Base-by-base conservation (phyloP, 352 stramenopile species). In the Globisporangium solare region DNA sequence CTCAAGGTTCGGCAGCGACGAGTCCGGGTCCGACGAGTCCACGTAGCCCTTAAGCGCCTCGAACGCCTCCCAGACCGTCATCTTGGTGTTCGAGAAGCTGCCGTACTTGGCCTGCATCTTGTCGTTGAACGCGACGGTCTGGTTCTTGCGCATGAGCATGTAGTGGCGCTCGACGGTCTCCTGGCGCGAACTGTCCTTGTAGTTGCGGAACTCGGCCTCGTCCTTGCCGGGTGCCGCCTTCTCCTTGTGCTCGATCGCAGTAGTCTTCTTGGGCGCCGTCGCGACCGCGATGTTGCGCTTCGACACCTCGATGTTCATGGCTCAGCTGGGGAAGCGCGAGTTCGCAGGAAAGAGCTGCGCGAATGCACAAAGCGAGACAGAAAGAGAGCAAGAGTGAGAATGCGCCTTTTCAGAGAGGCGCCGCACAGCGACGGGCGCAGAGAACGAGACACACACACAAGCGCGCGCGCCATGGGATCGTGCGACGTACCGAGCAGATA, bases 61-160 rank as follows among this genome's bases (percentile, higher is more conserved):
- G 58, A 97, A 97, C 6, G 88, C 88, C 68, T 98, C 89, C 64
- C 88, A 86, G 31, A 98, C 85, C 0, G 88, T 97, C 89, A 98
- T 97, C 42, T 89, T 73, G 35, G 70, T 73, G 64, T 92, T 79
- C 21, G 62, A 50, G 64, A 92, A 92, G n/a, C 54, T 68, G 47
- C 76, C 76, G 64, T 87, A 92, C 66, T 87, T 86, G 47, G 47
- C 49, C 59, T 87, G 69, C 76, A 89, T 88, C 67, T 88, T 88
- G 22, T 73, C 65, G 60, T 85, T 68, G 54, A 88, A 89, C 27
- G 69, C 79, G 35, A 86, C 55, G 11, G 81, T 92, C 61, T 92
- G 79, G 63, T 90, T 63, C 67, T 74, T 54, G 21, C 83, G 75
- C 83, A 93, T 93, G 60, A 90, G 70, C 39, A 61, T 65, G 71